A percentile compares a stretch with the other conserved stretches of the same genome.
Evolutionary conservation across 192 early-diverging fungal genomes (phyloP).

Genomic region (Mortierella hygrophila): DNA sequence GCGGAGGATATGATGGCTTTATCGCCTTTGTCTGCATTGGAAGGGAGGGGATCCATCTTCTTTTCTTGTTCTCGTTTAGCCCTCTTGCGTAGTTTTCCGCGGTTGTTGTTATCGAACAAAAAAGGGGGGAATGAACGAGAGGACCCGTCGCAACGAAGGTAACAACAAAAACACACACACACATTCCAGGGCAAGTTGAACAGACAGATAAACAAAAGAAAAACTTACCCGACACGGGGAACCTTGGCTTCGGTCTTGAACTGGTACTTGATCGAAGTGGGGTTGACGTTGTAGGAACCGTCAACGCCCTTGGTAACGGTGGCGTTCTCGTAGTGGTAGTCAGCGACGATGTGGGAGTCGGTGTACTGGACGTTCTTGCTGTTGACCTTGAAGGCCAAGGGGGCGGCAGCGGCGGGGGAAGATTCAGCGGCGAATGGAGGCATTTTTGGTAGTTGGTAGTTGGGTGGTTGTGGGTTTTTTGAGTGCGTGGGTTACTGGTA

Average conservation of each 20-base stretch:
- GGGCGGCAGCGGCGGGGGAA: constrained; percentile 56
- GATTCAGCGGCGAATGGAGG: constrained; percentile 57
- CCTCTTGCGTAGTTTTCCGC: not conserved
- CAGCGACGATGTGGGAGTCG: constrained; percentile 80
- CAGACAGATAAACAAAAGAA: constrained; percentile 6
- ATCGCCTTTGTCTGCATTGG: not conserved
- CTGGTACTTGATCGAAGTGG: constrained; percentile 89
- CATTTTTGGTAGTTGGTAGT: constrained; percentile 25
- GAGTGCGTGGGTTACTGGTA: constrained; percentile 10
- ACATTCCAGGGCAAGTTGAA: constrained; percentile 24
- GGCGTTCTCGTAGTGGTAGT: constrained; percentile 93
- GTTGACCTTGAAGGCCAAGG: constrained; percentile 84
- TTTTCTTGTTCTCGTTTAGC: too few species aligned
- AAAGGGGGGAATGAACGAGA: not conserved
- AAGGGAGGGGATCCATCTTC: not conserved
- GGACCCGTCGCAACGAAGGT: not conserved
- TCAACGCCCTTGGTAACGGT: constrained; percentile 77
- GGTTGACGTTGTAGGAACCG: constrained; percentile 81
- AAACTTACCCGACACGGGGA: constrained; percentile 83
- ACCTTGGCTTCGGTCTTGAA: constrained; percentile 90
- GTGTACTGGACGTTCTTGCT: constrained; percentile 93
- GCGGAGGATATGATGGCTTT: not conserved
- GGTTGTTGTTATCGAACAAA: not conserved
- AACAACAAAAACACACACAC: not conserved
- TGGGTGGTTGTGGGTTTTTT: constrained; percentile 3